Evolutionary conservation across 2,329 filamentous ascomycete genomes (phyloP).

Genomic region (Nannizzia gypsea): DNA sequence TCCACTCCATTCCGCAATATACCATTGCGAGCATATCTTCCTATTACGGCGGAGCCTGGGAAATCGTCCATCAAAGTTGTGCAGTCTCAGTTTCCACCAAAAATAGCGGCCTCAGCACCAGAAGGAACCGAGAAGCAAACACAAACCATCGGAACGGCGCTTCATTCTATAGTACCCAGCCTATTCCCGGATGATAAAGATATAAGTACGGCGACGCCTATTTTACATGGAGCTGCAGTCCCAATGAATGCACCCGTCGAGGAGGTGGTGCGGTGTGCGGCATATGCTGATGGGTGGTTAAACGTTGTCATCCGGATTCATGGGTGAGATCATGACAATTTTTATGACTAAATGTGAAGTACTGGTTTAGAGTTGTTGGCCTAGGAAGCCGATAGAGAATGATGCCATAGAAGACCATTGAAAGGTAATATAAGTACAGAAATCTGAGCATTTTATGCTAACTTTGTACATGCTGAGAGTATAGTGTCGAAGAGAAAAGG

Average conservation of each 20-base stretch:
- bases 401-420: background rate
- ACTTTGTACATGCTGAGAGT: background rate
- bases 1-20: constrained; percentile 66
- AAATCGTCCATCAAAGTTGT: constrained; percentile 50
- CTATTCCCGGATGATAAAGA: constrained; percentile 81
- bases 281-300: constrained; percentile 88
- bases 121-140: constrained; percentile 30
- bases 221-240: constrained; percentile 74
- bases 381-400: background rate
- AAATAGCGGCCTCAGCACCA: constrained; percentile 22
- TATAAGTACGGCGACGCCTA: constrained; percentile 67
- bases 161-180: constrained; percentile 62
- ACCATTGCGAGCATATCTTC: constrained; percentile 80
- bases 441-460: background rate
- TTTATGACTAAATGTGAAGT: background rate
- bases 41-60: constrained; percentile 46
- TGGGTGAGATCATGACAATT: constrained; percentile 34
- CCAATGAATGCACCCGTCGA: constrained; percentile 70
- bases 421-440: background rate
- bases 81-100: constrained; percentile 58
- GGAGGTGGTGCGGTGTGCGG: constrained; percentile 68
- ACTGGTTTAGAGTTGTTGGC: background rate
- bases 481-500: background rate
- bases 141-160: constrained; percentile 63
- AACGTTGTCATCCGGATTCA: constrained; percentile 64